Base-by-base conservation (phyloP, 768 basidiomycete genomes). In the Daedaleopsis nitida region DNA sequence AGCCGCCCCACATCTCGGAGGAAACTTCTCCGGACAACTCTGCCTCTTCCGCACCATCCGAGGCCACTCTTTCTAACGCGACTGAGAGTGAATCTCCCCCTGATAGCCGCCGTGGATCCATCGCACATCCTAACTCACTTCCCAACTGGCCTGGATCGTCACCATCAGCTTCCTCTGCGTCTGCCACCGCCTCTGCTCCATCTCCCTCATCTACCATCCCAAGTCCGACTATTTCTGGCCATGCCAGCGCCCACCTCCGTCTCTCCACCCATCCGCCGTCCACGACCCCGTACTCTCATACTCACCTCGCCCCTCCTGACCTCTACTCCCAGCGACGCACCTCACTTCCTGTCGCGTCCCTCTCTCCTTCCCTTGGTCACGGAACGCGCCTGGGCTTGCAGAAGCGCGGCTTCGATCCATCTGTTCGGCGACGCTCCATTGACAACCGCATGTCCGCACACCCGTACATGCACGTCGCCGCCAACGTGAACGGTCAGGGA, bases 391-490 rank as follows among this genome's bases (percentile, higher is more conserved):
- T 44, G 47, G 21, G 45, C 17, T 52, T 38, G 11, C 58, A 57
- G 14, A 52, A 58, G 52, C 64, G 50, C 39, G 66, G 61, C 19
- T 70, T 65, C 54, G 70, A 71, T 58, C 66, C 62, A 42, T 34
- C 52, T 35, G 38, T 45, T 7, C 66, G 70, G 14, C 60, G 71
- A 13, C 60, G 65, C 43, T 69, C 68, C 14, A 62, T 67, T 12
- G 70, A 67, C 55, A 59, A 59, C 51, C 61, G 58, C 55, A 53
- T 71, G 50, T 49, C 54, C 51, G 57, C 58, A 9, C 72, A 73
- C 49, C 72, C 72, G 38, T 73, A 69, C 55, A 67, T 68, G 38
- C 65, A 67, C 44, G 64, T 68, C 48, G 70, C 69, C 19, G 60
- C 58, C 38, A 65, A 43, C 9, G 65, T 68, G 16, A 69, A 69